phyloP scores from a whole-genome alignment of 192 early-diverging fungal genomes.

The Jimgerdemannia lactiflua region DNA sequence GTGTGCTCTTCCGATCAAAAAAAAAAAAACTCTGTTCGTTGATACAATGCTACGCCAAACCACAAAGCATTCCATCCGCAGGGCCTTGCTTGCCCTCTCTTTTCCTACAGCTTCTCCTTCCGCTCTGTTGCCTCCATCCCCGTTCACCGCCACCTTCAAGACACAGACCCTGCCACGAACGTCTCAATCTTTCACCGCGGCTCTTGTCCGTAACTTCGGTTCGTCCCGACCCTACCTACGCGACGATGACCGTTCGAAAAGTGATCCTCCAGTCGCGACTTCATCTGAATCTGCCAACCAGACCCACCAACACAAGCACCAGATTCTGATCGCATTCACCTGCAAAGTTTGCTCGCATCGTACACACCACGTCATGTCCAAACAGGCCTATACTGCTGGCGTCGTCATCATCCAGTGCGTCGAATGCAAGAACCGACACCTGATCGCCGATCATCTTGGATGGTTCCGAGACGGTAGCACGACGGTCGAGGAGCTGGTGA shows the following conservation, averaged over 20 bases:
- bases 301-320: slow-evolving; percentile 34
- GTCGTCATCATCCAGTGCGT: slow-evolving; percentile 95
- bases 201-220: background rate
- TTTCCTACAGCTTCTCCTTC: background rate
- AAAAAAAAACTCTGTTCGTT: no score
- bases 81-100: background rate
- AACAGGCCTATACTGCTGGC: slow-evolving; percentile 83
- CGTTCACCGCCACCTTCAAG: background rate
- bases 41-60: background rate
- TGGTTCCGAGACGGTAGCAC: slow-evolving; percentile 79
- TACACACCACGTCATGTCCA: slow-evolving; percentile 89
- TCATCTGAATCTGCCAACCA: background rate
- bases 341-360: slow-evolving; percentile 91
- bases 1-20: background rate
- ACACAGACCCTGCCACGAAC: no score
- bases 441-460: slow-evolving; percentile 97
- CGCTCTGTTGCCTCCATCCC: background rate
- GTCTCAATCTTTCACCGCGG: no score
- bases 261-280: background rate
- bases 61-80: background rate
- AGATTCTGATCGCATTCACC: slow-evolving; percentile 87
- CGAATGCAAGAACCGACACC: slow-evolving; percentile 83
- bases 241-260: background rate
- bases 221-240: background rate
- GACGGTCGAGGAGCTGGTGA: slow-evolving; percentile 75